Evolutionary conservation across 768 basidiomycete species (phyloP).

Genomic region (Sistotremastrum niveocremeum): DNA sequence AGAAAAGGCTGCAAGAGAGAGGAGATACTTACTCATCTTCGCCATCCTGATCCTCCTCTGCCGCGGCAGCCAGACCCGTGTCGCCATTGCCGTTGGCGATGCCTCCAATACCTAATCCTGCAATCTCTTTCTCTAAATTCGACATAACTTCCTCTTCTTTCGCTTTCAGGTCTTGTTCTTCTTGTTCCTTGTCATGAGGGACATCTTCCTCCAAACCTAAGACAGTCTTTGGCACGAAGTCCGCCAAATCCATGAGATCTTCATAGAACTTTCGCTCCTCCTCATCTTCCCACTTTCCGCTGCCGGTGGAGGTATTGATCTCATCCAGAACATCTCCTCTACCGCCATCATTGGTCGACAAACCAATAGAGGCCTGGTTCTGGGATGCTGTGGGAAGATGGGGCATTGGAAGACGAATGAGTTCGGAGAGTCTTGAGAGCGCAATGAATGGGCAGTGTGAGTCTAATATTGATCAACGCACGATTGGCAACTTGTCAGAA

Average conservation of each 20-base stretch:
- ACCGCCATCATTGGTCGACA: slow-evolving; percentile 37
- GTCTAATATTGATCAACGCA: slow-evolving; percentile 21
- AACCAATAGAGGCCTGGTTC: slow-evolving; percentile 70
- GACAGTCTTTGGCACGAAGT: slow-evolving; percentile 81
- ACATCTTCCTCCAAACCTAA: slow-evolving; percentile 48
- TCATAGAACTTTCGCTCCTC: slow-evolving; percentile 92
- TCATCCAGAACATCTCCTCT: slow-evolving; percentile 47
- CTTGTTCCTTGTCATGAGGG: slow-evolving; percentile 13
- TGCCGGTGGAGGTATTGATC: slow-evolving; percentile 25
- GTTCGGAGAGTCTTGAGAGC: slow-evolving; percentile 65
- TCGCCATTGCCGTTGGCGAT: slow-evolving; percentile 5
- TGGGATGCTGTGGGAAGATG: slow-evolving; percentile 70
- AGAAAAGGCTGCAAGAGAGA: neutral
- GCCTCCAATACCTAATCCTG: slow-evolving; percentile 37
- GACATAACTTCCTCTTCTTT: slow-evolving; percentile 29
- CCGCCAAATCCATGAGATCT: slow-evolving; percentile 80
- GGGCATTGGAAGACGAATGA: slow-evolving; percentile 76
- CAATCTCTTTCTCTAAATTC: slow-evolving; percentile 67
- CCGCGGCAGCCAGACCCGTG: neutral
- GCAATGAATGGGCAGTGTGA: neutral
- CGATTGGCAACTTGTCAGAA: slow-evolving; percentile 81
- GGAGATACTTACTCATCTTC: slow-evolving; percentile 30
- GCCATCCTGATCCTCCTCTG: slow-evolving; percentile 11
- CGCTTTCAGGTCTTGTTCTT: slow-evolving; percentile 25
- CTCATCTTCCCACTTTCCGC: slow-evolving; percentile 97